Evolutionary conservation across 2,329 filamentous ascomycete species (phyloP), one percentile per base, ranked within the genome.

Genomic region (Aspergillus viridinutans): DNA sequence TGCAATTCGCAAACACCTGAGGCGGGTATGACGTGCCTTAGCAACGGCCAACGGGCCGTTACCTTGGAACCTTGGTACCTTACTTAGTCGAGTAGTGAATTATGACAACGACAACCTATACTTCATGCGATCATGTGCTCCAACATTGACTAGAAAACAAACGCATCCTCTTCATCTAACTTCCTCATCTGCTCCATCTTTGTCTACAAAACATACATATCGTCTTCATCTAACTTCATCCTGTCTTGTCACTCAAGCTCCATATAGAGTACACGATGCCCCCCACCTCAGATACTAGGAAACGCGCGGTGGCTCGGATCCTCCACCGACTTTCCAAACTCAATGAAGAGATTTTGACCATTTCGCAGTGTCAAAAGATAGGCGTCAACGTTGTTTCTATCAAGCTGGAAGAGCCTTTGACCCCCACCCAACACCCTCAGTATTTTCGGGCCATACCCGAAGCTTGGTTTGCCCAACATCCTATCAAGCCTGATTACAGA

Each of bases 41-140:
- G 6, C 26, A 26, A 26, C 26, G 26, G 26, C 26, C 26, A 26
- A 26, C 26, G 26, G 26, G 25, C 25, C 25, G 25, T 26, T 26
- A 26, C 28, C 28, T 29, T 10, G 8, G 28, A 10, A 10, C 28
- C 28, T 29, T 29, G 28, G 28, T 9, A 10, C 28, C n/a, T n/a
- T n/a, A n/a, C 20, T 52, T 42, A 52, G 23, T 9, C 32, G 49
- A 52, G 8, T 40, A 14, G 17, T 40, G 29, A 28, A 35, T 32
- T n/a, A 52, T 43, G 50, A 28, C 20, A 52, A 21, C 26, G 32
- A 35, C 50, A 52, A 52, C n/a, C 38, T 42, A 12, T 52, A 52
- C 50, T 28, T n/a, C 28, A 52, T 52, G 50, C 50, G 35, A 40
- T 52, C n/a, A n/a, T n/a, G n/a, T n/a, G n/a, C n/a, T n/a, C n/a